Base-by-base conservation (phyloP, 2,329 filamentous ascomycete genomes). In the Mycosphaerelloides madeirae region DNA sequence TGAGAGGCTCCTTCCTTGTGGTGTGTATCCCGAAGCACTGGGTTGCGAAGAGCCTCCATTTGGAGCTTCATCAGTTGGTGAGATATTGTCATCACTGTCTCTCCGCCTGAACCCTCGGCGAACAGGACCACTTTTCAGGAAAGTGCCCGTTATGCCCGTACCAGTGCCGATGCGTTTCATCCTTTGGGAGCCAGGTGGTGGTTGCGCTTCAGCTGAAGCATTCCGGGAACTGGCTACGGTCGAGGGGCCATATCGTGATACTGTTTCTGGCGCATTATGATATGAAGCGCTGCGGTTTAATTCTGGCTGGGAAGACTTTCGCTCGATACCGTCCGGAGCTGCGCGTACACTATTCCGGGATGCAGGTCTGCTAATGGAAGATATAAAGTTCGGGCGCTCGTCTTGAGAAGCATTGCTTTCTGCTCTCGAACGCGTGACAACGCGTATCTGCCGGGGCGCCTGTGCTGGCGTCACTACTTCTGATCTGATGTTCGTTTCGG, bases 101-200 rank as follows among this genome's bases (percentile, higher is more conserved):
- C 80, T 72, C 52, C 82, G 75, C 49, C 85, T 77, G 19, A 65
- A 62, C 20, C 86, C 87, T 54, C 88, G 76, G 43, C 87, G 79
- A 15, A 87, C 85, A 20, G 87, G 87, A 28, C 60, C 63, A 1
- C 85, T 87, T 55, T 85, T 88, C 16, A 93, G 71, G 54, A 91
- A 90, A 48, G 80, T 84, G 1, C 87, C 87, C 2, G 84, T 79
- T 48, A 80, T 84, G 1, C 87, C 87, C 2, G 84, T 79, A 6
- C 84, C 74, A 65, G 87, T 86, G 13, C 83, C 84, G 12, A 87
- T 79, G 49, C 86, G 76, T 67, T 90, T 91, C 46, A 90, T 73
- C 4, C 87, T 79, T 74, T 89, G 79, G 0, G 87, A 88, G 56
- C 83, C 83, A 48, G 87, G 85, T 1, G 80, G 69, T 12, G 79